phyloP scores from a whole-genome alignment of 306 rosid species.

The Begonia loranthoides region DNA sequence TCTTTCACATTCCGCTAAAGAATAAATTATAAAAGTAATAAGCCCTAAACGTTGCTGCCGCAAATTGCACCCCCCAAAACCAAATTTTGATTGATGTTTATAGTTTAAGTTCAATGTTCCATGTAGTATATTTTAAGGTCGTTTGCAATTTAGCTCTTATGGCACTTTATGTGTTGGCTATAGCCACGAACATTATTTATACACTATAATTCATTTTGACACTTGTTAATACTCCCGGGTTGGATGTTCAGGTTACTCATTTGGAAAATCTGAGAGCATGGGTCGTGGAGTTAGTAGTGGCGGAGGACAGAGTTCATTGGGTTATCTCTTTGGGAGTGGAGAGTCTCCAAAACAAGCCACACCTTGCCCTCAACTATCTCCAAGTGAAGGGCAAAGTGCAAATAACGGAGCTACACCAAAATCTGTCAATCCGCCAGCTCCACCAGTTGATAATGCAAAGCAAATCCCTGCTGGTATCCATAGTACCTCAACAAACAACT shows the following conservation, averaged over 20 bases:
- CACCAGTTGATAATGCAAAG: constrained; percentile 46
- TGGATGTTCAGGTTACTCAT: background rate
- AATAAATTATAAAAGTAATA: no score
- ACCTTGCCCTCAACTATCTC: constrained; percentile 31
- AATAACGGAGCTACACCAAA: constrained; percentile 40
- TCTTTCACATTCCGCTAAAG: no score
- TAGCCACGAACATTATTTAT: no score
- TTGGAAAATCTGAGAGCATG: constrained; percentile 39
- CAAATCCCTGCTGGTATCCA: constrained; percentile 87
- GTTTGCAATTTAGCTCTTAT: background rate
- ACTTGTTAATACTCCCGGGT: no score
- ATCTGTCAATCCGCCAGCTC: constrained; percentile 30
- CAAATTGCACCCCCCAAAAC: no score
- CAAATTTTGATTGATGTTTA: background rate
- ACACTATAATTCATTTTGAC: no score
- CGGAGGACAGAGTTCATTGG: constrained; percentile 97
- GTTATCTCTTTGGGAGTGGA: constrained; percentile 92
- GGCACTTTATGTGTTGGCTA: no score
- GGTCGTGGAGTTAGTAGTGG: constrained; percentile 99
- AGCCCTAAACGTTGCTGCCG: no score
- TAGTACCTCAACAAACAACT: constrained; percentile 60
- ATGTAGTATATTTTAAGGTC: background rate
- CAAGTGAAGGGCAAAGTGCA: constrained; percentile 27
- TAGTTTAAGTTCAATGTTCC: background rate
- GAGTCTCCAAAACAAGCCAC: constrained; percentile 60